phyloP scores from a whole-genome alignment of 129 eudicot genomes.

The Glebionis coronaria region DNA sequence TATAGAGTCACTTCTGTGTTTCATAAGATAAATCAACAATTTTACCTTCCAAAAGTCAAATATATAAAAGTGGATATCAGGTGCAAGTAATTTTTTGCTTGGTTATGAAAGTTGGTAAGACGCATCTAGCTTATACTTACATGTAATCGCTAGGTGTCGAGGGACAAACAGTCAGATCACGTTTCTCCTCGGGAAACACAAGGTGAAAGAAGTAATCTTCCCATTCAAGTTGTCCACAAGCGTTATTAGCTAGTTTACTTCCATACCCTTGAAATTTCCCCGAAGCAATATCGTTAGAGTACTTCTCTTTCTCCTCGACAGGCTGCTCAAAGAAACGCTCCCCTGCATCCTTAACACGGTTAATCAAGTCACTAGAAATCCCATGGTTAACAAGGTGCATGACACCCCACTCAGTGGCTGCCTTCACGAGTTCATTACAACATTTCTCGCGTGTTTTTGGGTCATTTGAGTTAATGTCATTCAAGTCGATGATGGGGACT shows the following conservation, averaged over 20 bases:
- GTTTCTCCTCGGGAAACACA: constrained; percentile 65
- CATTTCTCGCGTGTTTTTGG: constrained; percentile 43
- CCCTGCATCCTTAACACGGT: constrained; percentile 68
- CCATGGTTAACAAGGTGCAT: constrained; percentile 96
- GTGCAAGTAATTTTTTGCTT: no score
- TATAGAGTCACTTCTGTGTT: constrained; percentile 2
- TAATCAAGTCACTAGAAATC: constrained; percentile 51
- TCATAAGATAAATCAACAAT: no score
- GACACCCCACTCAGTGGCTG: constrained; percentile 85
- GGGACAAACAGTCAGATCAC: constrained; percentile 80
- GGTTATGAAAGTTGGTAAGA: neutral
- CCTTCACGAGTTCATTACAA: constrained; percentile 48
- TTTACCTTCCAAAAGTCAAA: no score
- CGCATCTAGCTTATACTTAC: constrained; percentile 37
- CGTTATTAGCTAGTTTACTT: constrained; percentile 85
- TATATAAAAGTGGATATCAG: no score
- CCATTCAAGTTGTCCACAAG: constrained; percentile 86
- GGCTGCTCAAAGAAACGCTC: constrained; percentile 64
- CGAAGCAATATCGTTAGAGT: constrained; percentile 60
- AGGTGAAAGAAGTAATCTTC: constrained; percentile 93
- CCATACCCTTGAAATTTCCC: constrained; percentile 93
- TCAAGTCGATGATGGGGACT: constrained; percentile 61
- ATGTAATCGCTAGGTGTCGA: constrained; percentile 62
- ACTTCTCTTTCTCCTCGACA: constrained; percentile 82
- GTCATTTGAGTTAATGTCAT: constrained; percentile 45